Evolutionary conservation across 2,329 filamentous ascomycete species (phyloP), one percentile per base, ranked within the genome.

Genomic region (Calonectria ilicicola): DNA sequence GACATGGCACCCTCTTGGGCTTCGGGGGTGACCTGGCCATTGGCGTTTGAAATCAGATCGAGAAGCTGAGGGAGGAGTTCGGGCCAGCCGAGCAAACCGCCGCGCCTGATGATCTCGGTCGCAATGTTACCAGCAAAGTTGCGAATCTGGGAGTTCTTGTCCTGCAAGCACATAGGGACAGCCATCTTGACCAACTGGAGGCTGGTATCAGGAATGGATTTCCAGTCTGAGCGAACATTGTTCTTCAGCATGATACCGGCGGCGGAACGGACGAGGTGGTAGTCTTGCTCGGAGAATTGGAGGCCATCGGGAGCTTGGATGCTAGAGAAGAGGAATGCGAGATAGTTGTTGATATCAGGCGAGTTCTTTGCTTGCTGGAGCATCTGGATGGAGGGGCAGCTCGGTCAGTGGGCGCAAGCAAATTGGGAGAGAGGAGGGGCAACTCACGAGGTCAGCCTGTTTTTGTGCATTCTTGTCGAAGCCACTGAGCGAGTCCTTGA

Each of bases 241-340:
- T 98, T 98, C 87, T 98, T 99, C 77, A 99, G 89, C 91, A 98
- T 97, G 81, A 98, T 92, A 69, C 94, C 96, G 29, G 96, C 96
- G 14, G 96, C 94, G 73, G 94, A 94, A 75, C 97, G 93, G 73
- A 98, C 93, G 64, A 95, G 86, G 83, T 93, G 90, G 86, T 95
- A 93, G 82, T 94, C 88, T 75, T 89, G 81, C 77, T 87, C 80
- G 65, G 88, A 90, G 78, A 91, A 90, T 77, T 87, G 87, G 81
- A 94, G 86, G 75, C 88, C 91, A 69, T 87, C 84, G 58, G 93
- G 91, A 64, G 89, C 87, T 75, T 92, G 89, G 69, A 91, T 83
- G 79, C 91, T 95, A 72, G 94, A 95, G 84, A 98, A 95, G 74
- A 99, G 91, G 84, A 94, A 98, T 78, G 95, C 94, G 53, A 99